Evolutionary conservation across 1,284 basidiomycete species (phyloP), one percentile per base, ranked within the genome.

Genomic region (Irpex rosettiformis): DNA sequence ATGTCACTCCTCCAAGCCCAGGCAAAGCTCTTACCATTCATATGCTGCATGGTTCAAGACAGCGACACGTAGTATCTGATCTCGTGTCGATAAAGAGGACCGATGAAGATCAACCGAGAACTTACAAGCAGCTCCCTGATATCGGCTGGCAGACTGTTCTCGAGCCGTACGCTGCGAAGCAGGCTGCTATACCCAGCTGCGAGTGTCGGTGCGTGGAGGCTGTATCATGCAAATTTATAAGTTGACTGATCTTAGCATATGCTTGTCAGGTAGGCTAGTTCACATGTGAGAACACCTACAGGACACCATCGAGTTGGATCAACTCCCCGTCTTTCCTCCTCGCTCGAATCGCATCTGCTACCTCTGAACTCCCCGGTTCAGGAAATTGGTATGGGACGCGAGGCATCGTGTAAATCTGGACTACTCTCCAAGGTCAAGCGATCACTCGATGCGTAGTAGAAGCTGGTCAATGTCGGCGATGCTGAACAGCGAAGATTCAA

Each of bases 71-170:
- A 83, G 69, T 55, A 83, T 83, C 80, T 83, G 22, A 54, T 25
- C 49, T 37, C 48, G 8, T 18, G 24, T 43, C 16, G 56, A 27
- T 58, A 48, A 52, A 21, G 22, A n/a, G 25, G 11, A 58, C 18
- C 4, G 21, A 28, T 43, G 7, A n/a, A 37, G 33, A 16, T 16
- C 16, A 16, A 37, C 10, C 53, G 33, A 55, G 22, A 10, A 64
- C 73, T 51, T 57, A 81, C 80, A 73, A 83, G 80, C 10, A 81
- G 68, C 66, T 84, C 81, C 52, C 81, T 71, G 16, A 84, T 66
- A 67, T 79, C 77, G 0, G 73, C 79, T 5, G 77, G 75, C 3
- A 84, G 68, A 28, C 71, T 74, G 30, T 78, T 81, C 57, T 77
- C 73, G 0, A 72, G 78, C 59, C 82, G 74, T 3, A 84, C 72